These are phyloP conservation scores for Pharnaceum exiguum DNA, from an alignment of 148 eudicot species.

Conservation along the genomic window DNA sequence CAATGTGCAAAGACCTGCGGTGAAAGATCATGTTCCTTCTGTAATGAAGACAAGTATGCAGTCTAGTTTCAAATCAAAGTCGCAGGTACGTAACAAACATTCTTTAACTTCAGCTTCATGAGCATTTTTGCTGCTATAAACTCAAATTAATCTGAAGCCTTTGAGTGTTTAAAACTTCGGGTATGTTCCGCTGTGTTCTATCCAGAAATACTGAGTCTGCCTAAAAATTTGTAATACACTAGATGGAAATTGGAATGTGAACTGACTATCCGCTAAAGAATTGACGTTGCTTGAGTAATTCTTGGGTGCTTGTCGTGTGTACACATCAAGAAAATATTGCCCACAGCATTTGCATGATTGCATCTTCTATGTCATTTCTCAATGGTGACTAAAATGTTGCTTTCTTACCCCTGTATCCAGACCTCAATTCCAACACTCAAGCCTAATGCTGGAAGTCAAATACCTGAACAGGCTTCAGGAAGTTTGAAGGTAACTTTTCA, in stretches of 20 bases:
- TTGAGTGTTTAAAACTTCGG: no score
- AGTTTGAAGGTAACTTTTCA: conserved; percentile 34
- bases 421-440: conserved; percentile 14
- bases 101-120: neutral
- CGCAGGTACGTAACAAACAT: conserved; percentile 33
- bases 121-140: neutral
- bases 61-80: conserved; percentile 21
- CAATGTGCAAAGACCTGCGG: conserved; percentile 6
- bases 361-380: neutral
- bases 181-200: no score
- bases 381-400: neutral
- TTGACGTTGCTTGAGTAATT: no score
- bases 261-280: no score
- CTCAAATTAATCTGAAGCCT: no score
- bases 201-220: no score
- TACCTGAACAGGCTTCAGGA: conserved; percentile 16
- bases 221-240: no score
- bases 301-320: no score
- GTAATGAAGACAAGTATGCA: conserved; percentile 28
- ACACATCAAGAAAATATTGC: no score
- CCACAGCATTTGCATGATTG: no score
- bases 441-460: conserved; percentile 18
- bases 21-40: conserved; percentile 20
- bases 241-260: no score
- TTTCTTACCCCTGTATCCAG: conserved; percentile 20